Conservation (phyloP, 192 early-diverging fungal genomes). For the Pilobolus umbonatus region DNA sequence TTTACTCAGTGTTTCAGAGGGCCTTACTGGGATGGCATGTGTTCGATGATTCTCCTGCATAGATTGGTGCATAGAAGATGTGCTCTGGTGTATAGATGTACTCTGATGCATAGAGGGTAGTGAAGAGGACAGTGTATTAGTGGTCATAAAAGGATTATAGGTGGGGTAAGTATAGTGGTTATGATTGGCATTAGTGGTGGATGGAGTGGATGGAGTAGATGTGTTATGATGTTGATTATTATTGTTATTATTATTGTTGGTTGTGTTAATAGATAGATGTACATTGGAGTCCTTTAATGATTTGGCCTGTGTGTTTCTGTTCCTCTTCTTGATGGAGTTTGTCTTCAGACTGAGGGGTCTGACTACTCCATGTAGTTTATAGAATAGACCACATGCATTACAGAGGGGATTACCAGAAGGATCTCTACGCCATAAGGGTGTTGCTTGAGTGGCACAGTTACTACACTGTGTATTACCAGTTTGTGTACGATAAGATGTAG, state of each 20-base stretch:
- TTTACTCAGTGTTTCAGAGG: too few relatives aligned
- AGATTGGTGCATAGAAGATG: neutral
- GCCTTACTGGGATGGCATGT: too few relatives aligned
- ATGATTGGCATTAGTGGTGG: neutral
- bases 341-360: conserved; percentile 87
- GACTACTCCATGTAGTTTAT: conserved; percentile 87
- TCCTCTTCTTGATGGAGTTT: conserved; percentile 87
- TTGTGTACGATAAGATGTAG: too few relatives aligned
- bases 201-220: neutral
- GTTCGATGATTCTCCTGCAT: too few relatives aligned
- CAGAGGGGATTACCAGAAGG: conserved; percentile 86
- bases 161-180: too few relatives aligned
- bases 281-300: neutral
- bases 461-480: conserved; percentile 4
- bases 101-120: too few relatives aligned
- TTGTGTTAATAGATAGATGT: neutral
- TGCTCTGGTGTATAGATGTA: neutral
- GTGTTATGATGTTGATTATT: neutral
- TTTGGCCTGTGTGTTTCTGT: conserved; percentile 46
- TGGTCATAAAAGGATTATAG: too few relatives aligned
- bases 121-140: too few relatives aligned
- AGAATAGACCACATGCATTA: conserved; percentile 96
- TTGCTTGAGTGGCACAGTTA: conserved; percentile 56
- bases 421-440: conserved; percentile 94
- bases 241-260: neutral